Conservation (phyloP, 2,329 filamentous ascomycete genomes). For the Chaetomium olivaceum region DNA sequence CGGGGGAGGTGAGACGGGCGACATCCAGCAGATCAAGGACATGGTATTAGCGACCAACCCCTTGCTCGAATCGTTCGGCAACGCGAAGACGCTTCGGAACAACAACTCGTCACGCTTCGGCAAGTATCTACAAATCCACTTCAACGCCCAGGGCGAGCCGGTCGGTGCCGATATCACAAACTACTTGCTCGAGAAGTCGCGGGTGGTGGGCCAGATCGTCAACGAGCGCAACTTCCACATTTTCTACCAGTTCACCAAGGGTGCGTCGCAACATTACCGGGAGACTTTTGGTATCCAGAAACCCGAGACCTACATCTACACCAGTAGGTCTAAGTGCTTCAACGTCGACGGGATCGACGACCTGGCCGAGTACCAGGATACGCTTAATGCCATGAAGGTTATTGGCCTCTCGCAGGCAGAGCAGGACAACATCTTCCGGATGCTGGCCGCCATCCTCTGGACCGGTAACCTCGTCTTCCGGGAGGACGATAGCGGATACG, state of each 20-base stretch:
- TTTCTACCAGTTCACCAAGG: conserved; percentile 98
- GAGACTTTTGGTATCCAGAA: conserved; percentile 88
- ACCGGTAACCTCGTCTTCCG: conserved; percentile 89
- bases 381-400: conserved; percentile 88
- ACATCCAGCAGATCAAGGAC: conserved; percentile 96
- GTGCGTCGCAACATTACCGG: conserved; percentile 81
- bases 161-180: conserved; percentile 98
- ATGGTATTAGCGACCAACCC: conserved; percentile 99
- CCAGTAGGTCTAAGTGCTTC: conserved; percentile 89
- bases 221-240: conserved; percentile 99
- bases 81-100: conserved; percentile 95
- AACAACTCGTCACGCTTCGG: conserved; percentile 99
- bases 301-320: conserved; percentile 91
- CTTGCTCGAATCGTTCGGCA: conserved; percentile 94
- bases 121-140: conserved; percentile 97
- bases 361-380: conserved; percentile 82
- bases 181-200: conserved; percentile 91
- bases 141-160: conserved; percentile 87
- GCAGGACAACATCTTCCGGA: conserved; percentile 95
- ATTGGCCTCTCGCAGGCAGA: conserved; percentile 87
- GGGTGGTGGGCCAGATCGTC: conserved; percentile 90
- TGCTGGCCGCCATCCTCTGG: conserved; percentile 90
- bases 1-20: conserved; percentile 77
- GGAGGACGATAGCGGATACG: conserved; percentile 88
- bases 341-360: conserved; percentile 96